Percentiles rank a stretch among this genome's conserved stretches.
Conservation (phyloP, 306 rosid species). For the Hippophae tibetana region DNA sequence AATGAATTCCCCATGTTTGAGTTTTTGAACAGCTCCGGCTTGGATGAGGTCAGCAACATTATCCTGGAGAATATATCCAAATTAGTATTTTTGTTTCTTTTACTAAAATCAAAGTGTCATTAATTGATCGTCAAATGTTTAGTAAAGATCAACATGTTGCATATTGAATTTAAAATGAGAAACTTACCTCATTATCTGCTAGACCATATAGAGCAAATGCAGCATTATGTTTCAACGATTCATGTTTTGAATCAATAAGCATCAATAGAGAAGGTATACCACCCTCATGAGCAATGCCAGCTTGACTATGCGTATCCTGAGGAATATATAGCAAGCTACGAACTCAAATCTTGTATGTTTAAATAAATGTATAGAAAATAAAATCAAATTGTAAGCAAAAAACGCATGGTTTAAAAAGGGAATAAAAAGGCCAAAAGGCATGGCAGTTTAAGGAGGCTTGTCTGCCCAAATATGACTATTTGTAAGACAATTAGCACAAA, state of each 20-base stretch:
- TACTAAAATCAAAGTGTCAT: too few species aligned
- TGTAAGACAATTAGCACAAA: too few species aligned
- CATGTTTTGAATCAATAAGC: constrained; percentile 42
- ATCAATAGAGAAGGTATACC: constrained; percentile 56
- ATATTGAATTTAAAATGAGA: constrained; percentile 4
- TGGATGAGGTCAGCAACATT: constrained; percentile 60
- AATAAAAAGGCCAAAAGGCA: too few species aligned
- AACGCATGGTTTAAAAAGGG: too few species aligned
- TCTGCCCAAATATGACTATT: too few species aligned
- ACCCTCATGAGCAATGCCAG: constrained; percentile 75
- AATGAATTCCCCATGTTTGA: constrained; percentile 68
- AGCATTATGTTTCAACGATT: constrained; percentile 49
- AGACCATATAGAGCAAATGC: constrained; percentile 59
- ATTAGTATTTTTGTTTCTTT: background rate
- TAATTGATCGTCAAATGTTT: background rate
- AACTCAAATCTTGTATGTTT: background rate
- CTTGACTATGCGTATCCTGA: constrained; percentile 78
- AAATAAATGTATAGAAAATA: too few species aligned
- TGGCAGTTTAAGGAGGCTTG: too few species aligned
- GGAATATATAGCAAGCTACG: background rate
- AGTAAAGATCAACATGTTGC: too few species aligned
- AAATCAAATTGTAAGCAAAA: too few species aligned
- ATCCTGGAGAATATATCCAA: constrained; percentile 37
- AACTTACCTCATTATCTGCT: constrained; percentile 72
- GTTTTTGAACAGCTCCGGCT: constrained; percentile 62